Percentiles rank a stretch among this genome's conserved stretches.
These are phyloP conservation scores for Penicillium sp. DNA, from an alignment of 2,329 filamentous ascomycete species.

Conservation along the genomic window DNA sequence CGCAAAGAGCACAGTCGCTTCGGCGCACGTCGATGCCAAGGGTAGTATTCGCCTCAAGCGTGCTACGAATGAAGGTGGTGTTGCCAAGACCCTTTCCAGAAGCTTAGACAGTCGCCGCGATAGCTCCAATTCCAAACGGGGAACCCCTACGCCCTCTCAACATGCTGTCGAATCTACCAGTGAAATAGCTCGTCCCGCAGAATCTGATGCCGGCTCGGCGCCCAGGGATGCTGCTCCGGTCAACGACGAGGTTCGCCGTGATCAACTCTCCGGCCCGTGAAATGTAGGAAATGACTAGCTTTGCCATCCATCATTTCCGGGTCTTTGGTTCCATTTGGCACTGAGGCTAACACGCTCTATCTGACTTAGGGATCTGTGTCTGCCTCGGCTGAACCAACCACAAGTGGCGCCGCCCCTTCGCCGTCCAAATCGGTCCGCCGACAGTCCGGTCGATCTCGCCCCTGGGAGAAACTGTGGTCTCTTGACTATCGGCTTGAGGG, in stretches of 20 bases:
- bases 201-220: slow-evolving; percentile 36
- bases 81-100: slow-evolving; percentile 77
- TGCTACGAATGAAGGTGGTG: slow-evolving; percentile 65
- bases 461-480: slow-evolving; percentile 48
- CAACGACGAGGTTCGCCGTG: slow-evolving; percentile 52
- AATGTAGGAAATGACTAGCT: slow-evolving; percentile 23
- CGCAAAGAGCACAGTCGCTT: slow-evolving; percentile 87
- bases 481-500: slow-evolving; percentile 44
- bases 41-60: slow-evolving; percentile 61
- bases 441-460: slow-evolving; percentile 27
- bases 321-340: slow-evolving; percentile 8
- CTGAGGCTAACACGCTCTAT: neutral
- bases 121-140: slow-evolving; percentile 81
- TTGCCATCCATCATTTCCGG: slow-evolving; percentile 22
- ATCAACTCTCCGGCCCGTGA: slow-evolving; percentile 48
- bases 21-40: slow-evolving; percentile 81
- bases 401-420: slow-evolving; percentile 19
- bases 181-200: slow-evolving; percentile 38
- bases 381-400: slow-evolving; percentile 1
- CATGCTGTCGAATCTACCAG: slow-evolving; percentile 36
- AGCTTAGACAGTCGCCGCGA: slow-evolving; percentile 89
- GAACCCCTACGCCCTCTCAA: slow-evolving; percentile 40
- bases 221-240: slow-evolving; percentile 42
- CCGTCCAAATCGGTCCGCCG: slow-evolving; percentile 28
- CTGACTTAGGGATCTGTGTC: neutral